A percentile compares a stretch with the other conserved stretches of the same genome.
Conservation (phyloP, 2,329 filamentous ascomycete species). For the Exophiala lecanii-corni region DNA sequence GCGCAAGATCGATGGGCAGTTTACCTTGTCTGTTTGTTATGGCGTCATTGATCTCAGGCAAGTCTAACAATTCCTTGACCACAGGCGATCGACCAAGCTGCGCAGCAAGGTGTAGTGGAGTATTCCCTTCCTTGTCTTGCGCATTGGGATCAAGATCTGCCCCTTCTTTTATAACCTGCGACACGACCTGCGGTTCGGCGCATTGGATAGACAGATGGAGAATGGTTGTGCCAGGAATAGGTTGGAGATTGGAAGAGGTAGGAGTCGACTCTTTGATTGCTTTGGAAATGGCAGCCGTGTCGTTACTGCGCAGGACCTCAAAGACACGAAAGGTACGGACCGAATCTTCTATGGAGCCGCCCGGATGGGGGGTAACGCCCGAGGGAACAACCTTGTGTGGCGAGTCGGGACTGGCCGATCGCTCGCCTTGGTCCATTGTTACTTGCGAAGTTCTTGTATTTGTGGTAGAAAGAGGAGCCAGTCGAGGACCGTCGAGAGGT, state of each 20-base stretch:
- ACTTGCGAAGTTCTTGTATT: slow-evolving; percentile 29
- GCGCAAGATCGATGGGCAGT: slow-evolving; percentile 79
- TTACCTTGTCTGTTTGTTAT: slow-evolving; percentile 79
- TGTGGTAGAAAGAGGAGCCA: slow-evolving; percentile 22
- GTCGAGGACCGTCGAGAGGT: slow-evolving; percentile 13
- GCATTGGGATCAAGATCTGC: slow-evolving; percentile 78
- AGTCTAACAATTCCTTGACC: slow-evolving; percentile 78
- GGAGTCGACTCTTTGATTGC: slow-evolving; percentile 61
- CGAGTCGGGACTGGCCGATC: slow-evolving; percentile 29
- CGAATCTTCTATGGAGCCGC: slow-evolving; percentile 75
- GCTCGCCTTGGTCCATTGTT: slow-evolving; percentile 23
- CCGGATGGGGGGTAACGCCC: slow-evolving; percentile 31
- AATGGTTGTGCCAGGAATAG: slow-evolving; percentile 68
- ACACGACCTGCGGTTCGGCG: slow-evolving; percentile 84
- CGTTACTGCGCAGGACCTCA: slow-evolving; percentile 83
- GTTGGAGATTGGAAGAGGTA: slow-evolving; percentile 43
- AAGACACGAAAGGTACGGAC: slow-evolving; percentile 92
- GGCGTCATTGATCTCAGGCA: slow-evolving; percentile 81
- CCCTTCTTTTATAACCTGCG: slow-evolving; percentile 80
- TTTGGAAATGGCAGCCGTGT: slow-evolving; percentile 83
- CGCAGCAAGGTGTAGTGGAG: slow-evolving; percentile 82
- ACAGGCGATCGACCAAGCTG: slow-evolving; percentile 73
- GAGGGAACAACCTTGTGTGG: slow-evolving; percentile 30
- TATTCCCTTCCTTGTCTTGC: slow-evolving; percentile 90
- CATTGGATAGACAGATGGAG: slow-evolving; percentile 94